A percentile compares a stretch with the other conserved stretches of the same genome.
Conservation (phyloP, 176 grass and related monocot genomes). For the Triticum dicoccoides region DNA sequence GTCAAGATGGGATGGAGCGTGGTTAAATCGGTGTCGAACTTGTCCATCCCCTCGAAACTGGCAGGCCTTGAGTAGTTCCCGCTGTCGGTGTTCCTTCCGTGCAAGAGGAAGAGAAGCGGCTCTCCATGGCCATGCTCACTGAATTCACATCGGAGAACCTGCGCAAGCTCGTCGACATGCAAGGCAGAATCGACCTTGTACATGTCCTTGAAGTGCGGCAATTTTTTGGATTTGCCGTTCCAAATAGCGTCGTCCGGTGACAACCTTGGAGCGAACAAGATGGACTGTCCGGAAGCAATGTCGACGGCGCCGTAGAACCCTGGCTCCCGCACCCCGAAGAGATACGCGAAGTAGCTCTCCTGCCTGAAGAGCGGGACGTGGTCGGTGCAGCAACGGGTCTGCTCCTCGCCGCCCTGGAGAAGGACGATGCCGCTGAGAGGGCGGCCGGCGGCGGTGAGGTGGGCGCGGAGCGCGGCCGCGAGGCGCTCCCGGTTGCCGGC, state of each 20-base stretch:
- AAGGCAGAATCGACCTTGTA: constrained; percentile 75
- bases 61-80: constrained; percentile 87
- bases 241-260: constrained; percentile 72
- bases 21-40: constrained; percentile 60
- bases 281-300: constrained; percentile 61
- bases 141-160: constrained; percentile 41
- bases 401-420: constrained; percentile 67
- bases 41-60: constrained; percentile 67
- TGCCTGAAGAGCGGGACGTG: constrained; percentile 76
- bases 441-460: constrained; percentile 47
- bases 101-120: constrained; percentile 62
- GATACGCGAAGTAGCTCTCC: constrained; percentile 94
- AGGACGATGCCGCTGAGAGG: constrained; percentile 54
- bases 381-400: constrained; percentile 59
- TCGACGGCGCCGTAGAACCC: constrained; percentile 80
- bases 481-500: constrained; percentile 71
- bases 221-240: constrained; percentile 15
- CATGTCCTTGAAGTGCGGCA: constrained; percentile 54
- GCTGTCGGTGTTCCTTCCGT: constrained; percentile 71
- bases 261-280: constrained; percentile 75
- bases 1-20: constrained; percentile 85
- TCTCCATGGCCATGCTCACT: constrained; percentile 27
- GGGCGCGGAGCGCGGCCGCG: constrained; percentile 35
- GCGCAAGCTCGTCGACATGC: constrained; percentile 71
- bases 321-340: constrained; percentile 77